A percentile compares a stretch with the other conserved stretches of the same genome.
phyloP scores from a whole-genome alignment of 2,329 filamentous ascomycete genomes.

The Pezicula radicicola region DNA sequence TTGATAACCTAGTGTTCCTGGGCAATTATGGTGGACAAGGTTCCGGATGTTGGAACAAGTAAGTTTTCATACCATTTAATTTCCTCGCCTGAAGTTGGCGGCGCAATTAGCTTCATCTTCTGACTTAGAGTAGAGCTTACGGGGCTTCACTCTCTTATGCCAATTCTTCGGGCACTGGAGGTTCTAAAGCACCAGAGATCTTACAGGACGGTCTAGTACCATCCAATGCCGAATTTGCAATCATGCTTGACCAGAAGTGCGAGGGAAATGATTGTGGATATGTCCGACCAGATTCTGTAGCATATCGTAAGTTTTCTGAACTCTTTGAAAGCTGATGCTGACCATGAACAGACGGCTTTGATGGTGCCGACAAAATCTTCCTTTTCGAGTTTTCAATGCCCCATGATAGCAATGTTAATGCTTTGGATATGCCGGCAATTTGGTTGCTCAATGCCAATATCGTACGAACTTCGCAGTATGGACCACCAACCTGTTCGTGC shows the following conservation, averaged over 20 bases:
- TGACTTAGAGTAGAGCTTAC: not conserved
- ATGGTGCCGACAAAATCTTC: slow-evolving; percentile 68
- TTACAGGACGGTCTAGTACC: slow-evolving; percentile 46
- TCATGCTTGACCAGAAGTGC: slow-evolving; percentile 50
- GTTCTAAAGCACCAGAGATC: slow-evolving; percentile 42
- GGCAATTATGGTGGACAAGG: slow-evolving; percentile 53
- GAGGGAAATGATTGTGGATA: slow-evolving; percentile 41
- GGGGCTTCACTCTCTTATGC: slow-evolving; percentile 57
- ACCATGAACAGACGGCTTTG: slow-evolving; percentile 59
- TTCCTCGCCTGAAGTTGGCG: not conserved
- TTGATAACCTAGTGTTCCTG: slow-evolving; percentile 54
- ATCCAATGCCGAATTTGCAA: slow-evolving; percentile 47
- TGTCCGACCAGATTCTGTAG: slow-evolving; percentile 43
- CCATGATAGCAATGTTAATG: slow-evolving; percentile 46
- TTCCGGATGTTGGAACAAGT: slow-evolving; percentile 52
- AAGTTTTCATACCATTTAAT: slow-evolving; percentile 12
- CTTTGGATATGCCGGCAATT: slow-evolving; percentile 64
- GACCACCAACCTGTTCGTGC: not conserved
- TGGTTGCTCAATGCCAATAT: slow-evolving; percentile 43
- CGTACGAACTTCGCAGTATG: not conserved
- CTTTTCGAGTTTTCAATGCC: slow-evolving; percentile 75
- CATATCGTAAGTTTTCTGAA: slow-evolving; percentile 40
- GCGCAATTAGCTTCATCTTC: not conserved
- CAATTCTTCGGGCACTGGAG: slow-evolving; percentile 41
- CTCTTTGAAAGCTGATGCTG: not conserved